phyloP scores from a whole-genome alignment of 441 rosid genomes.

The Gossypium gossypioides region DNA sequence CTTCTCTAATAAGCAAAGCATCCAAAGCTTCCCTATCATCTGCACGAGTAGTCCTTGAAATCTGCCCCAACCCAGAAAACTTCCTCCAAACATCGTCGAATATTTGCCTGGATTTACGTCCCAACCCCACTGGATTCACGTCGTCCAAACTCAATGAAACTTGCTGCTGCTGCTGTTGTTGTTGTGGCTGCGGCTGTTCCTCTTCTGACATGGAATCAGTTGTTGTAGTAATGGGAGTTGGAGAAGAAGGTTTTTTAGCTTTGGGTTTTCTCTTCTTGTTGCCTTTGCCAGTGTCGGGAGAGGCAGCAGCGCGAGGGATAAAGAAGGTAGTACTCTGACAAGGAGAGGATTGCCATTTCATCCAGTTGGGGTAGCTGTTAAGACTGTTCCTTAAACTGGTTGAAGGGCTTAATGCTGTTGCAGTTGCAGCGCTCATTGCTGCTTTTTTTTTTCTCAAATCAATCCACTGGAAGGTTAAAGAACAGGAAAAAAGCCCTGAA shows the following conservation, averaged over 20 bases:
- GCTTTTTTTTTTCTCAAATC: background rate
- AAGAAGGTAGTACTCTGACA: slow-evolving; percentile 14
- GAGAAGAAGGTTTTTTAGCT: slow-evolving; percentile 17
- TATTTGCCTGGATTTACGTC: slow-evolving; percentile 76
- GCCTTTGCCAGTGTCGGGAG: slow-evolving; percentile 23
- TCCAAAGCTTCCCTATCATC: slow-evolving; percentile 62
- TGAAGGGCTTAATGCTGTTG: background rate
- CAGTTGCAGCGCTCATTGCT: background rate
- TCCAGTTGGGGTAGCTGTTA: slow-evolving; percentile 6
- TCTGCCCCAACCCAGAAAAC: slow-evolving; percentile 89
- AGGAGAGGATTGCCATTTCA: slow-evolving; percentile 14
- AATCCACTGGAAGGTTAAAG: background rate
- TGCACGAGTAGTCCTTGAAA: slow-evolving; percentile 66
- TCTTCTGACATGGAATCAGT: slow-evolving; percentile 14
- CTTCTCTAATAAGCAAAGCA: slow-evolving; percentile 61
- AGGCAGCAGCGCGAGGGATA: slow-evolving; percentile 31
- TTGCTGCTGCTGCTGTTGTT: slow-evolving; percentile 24
- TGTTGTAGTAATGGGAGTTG: background rate
- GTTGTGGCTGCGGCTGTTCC: slow-evolving; percentile 21
- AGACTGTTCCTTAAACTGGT: slow-evolving; percentile 11
- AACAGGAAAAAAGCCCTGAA: background rate
- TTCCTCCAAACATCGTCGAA: slow-evolving; percentile 94
- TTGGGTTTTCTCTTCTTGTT: slow-evolving; percentile 14
- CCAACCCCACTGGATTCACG: slow-evolving; percentile 83
- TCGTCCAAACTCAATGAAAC: slow-evolving; percentile 53